Base-by-base conservation (phyloP, 768 basidiomycete species). In the Russula virescens region DNA sequence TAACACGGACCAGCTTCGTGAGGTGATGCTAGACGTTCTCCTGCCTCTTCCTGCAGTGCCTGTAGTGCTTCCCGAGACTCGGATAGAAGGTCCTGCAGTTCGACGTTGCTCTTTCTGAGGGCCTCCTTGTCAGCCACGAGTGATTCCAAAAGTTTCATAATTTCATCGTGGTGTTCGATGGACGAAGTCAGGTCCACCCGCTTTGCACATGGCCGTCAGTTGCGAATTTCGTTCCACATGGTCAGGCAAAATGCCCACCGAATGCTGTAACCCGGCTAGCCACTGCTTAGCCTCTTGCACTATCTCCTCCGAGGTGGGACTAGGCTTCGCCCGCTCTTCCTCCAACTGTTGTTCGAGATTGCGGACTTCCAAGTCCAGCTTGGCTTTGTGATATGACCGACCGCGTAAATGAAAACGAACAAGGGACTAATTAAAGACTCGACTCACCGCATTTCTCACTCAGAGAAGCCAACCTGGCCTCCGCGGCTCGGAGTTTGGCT, bases 121-220 rank as follows among this genome's bases (percentile, higher is more conserved):
- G 79, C 79, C 67, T 94, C 90, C 68, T 94, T 96, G 68, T 91
- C 90, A 38, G 85, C 83, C 9, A 94, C 92, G 34, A 96, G 78
- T n/a, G 87, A 84, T 71, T 93, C 91, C 16, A 97, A 75, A 14
- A 94, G 84, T 58, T 79, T 76, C 38, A 80, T 84, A 19, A 91
- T 75, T 68, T 89, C 88, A 18, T 80, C 73, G 57, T 86, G 79
- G 52, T 84, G 83, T 58, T 23, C 64, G 26, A 38, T 79, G 72
- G 42, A 43, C 42, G 54, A 75, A 70, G 26, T 76, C 74, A 21
- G 77, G 62, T 73, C 81, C 74, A 79, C 79, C 60, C 59, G 34
- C 58, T 58, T n/a, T 14, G 28, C 49, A 53, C 18, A 21, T 21
- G 21, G 21, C 18, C 42, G 25, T 53, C 26, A 60, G 40, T 10